phyloP scores from a whole-genome alignment of 768 basidiomycete genomes.

The Lactarius sanguifluus region DNA sequence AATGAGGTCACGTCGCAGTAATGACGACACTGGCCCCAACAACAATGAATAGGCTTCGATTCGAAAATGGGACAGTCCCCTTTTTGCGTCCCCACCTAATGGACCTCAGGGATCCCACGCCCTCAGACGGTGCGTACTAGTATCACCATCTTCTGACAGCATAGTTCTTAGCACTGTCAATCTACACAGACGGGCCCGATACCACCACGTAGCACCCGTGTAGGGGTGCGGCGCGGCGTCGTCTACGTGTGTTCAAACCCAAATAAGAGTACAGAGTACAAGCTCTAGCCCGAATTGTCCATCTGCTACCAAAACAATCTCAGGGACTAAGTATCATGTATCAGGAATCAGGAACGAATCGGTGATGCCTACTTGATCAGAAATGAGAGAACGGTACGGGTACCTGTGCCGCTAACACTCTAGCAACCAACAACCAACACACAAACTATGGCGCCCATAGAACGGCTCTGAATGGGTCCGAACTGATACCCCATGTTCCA shows the following conservation, averaged over 20 bases:
- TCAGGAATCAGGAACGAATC: no score
- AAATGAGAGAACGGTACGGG: no score
- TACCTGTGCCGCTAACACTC: neutral
- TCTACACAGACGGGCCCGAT: constrained; percentile 46
- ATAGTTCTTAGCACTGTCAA: constrained; percentile 58
- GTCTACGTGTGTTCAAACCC: no score
- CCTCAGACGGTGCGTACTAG: constrained; percentile 68
- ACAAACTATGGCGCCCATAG: neutral
- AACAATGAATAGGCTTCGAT: constrained; percentile 75
- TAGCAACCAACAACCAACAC: neutral
- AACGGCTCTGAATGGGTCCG: constrained; percentile 62
- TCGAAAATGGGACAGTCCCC: constrained; percentile 51
- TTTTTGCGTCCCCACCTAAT: constrained; percentile 81
- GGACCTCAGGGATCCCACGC: constrained; percentile 97
- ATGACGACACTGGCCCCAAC: constrained; percentile 83
- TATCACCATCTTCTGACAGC: neutral
- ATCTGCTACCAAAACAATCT: no score
- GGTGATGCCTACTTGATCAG: no score
- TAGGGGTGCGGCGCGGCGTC: no score
- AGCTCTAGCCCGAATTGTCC: no score
- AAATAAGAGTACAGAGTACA: no score
- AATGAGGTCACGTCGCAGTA: constrained; percentile 89
- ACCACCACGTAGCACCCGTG: no score
- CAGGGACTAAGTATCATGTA: no score
- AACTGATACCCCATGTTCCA: constrained; percentile 75